These are phyloP conservation scores for Terfezia boudieri DNA, from an alignment of 495 filamentous ascomycete species.

Conservation along the genomic window DNA sequence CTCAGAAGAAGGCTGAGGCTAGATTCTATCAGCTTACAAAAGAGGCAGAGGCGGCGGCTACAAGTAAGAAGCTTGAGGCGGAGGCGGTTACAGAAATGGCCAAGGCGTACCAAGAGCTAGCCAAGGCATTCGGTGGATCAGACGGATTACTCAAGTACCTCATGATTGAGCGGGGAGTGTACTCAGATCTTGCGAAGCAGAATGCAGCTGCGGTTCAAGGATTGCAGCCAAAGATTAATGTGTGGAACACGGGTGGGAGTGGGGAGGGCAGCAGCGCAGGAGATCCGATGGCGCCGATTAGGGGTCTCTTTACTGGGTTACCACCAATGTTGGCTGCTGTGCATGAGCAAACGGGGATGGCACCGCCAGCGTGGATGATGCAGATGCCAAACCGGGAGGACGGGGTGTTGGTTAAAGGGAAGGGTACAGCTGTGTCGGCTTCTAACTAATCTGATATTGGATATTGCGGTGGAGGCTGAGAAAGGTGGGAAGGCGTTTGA, in stretches of 20 bases:
- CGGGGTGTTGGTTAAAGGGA: too few relatives aligned
- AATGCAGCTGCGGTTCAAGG: constrained; percentile 52
- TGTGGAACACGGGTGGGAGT: constrained; percentile 53
- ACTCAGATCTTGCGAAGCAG: constrained; percentile 40
- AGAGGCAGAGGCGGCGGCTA: constrained; percentile 39
- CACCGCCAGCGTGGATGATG: constrained; percentile 41
- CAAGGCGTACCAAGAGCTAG: constrained; percentile 46
- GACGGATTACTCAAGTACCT: constrained; percentile 51
- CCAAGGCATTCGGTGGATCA: constrained; percentile 50
- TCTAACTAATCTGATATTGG: too few relatives aligned
- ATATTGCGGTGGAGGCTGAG: too few relatives aligned
- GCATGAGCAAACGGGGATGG: constrained; percentile 62
- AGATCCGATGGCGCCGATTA: constrained; percentile 28
- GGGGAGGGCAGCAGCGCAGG: constrained; percentile 16
- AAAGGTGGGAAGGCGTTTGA: too few relatives aligned
- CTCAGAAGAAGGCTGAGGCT: constrained; percentile 25
- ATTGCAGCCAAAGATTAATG: constrained; percentile 64
- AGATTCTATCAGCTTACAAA: constrained; percentile 26
- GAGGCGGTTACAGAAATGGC: constrained; percentile 54
- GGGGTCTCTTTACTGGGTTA: constrained; percentile 49
- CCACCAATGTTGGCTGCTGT: constrained; percentile 62
- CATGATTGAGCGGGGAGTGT: constrained; percentile 50
- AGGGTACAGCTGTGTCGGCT: too few relatives aligned
- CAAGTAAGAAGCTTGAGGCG: constrained; percentile 44
- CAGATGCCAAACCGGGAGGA: constrained; percentile 4